Conservation (phyloP, 2,329 filamentous ascomycete genomes). For the Penicillium sp. region DNA sequence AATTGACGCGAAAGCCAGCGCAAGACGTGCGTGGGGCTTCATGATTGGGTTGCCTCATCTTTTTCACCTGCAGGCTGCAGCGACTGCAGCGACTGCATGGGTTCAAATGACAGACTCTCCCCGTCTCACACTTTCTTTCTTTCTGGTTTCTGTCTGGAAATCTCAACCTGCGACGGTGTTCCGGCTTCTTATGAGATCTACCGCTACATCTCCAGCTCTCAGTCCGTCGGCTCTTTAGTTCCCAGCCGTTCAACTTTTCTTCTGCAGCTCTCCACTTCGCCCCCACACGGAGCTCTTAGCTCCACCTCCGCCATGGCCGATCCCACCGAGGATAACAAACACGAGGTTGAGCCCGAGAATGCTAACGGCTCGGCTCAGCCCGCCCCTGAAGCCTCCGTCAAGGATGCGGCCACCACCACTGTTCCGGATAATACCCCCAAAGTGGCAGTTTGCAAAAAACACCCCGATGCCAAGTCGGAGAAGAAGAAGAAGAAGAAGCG, state of each 20-base stretch:
- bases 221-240: background rate
- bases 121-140: background rate
- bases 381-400: slow-evolving; percentile 17
- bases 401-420: slow-evolving; percentile 20
- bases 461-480: slow-evolving; percentile 22
- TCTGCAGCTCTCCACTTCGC: background rate
- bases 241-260: background rate
- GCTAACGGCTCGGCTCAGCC: slow-evolving; percentile 16
- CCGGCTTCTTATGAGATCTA: too few relatives aligned
- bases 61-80: background rate
- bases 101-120: background rate
- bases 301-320: slow-evolving; percentile 29
- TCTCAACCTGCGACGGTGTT: background rate
- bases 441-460: slow-evolving; percentile 31
- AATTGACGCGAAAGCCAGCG: background rate
- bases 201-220: background rate
- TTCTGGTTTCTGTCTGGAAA: slow-evolving; percentile 16
- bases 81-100: background rate
- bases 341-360: slow-evolving; percentile 33
- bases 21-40: slow-evolving; percentile 2
- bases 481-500: slow-evolving; percentile 6
- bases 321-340: slow-evolving; percentile 27
- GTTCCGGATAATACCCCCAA: slow-evolving; percentile 25
- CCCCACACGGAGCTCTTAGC: background rate
- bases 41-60: slow-evolving; percentile 2